These are phyloP conservation scores for Pestalotiopsis sp. DNA, from an alignment of 2,329 filamentous ascomycete genomes.

Conservation along the genomic window DNA sequence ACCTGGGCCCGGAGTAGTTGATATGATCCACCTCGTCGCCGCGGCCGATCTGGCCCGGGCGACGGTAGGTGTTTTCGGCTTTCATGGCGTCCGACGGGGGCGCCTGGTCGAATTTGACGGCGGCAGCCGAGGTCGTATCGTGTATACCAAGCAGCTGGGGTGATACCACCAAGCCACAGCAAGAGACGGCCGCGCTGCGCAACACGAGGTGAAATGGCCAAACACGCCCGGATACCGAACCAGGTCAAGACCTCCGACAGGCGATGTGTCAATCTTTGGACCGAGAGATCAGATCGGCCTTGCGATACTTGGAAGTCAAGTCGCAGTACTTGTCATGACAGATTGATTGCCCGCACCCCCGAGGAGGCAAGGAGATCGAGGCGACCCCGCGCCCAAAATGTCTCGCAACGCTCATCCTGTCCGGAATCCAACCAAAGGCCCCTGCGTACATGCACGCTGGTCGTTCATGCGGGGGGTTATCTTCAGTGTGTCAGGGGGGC, in stretches of 20 bases:
- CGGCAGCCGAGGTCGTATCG: background rate
- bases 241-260: background rate
- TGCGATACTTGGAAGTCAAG: background rate
- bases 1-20: conserved; percentile 10
- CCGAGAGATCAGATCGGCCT: background rate
- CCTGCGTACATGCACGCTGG: background rate
- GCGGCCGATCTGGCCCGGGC: conserved; percentile 5
- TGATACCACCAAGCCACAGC: background rate
- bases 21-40: conserved; percentile 10
- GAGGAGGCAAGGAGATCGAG: background rate
- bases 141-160: background rate
- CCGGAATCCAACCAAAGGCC: background rate
- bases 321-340: background rate
- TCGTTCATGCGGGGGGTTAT: background rate
- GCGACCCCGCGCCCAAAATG: background rate
- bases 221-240: background rate
- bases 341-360: background rate
- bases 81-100: background rate
- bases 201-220: background rate
- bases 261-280: background rate
- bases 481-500: background rate
- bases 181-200: background rate
- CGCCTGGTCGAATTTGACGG: too few species aligned
- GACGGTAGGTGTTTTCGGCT: conserved; percentile 11
- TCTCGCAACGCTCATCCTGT: background rate